A percentile compares a stretch with the other conserved stretches of the same genome.
Conservation (phyloP, 2,329 filamentous ascomycete genomes). For the Epichloe hybrida region DNA sequence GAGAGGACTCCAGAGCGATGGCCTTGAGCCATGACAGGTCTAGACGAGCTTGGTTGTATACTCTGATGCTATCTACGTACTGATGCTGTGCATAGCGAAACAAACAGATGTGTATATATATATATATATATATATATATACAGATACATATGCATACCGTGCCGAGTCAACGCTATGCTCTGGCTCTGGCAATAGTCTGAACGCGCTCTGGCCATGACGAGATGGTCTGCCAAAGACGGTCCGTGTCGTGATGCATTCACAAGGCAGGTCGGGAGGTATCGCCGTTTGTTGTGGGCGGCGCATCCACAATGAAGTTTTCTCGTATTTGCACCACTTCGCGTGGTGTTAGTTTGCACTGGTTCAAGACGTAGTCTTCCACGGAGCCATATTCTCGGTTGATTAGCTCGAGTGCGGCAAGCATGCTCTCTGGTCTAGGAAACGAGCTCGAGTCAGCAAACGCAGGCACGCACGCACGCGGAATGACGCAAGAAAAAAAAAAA, state of each 20-base stretch:
- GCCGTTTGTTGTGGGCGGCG: background rate
- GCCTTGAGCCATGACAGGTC: background rate
- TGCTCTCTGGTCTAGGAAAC: conserved; percentile 26
- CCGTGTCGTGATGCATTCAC: background rate
- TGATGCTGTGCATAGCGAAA: background rate
- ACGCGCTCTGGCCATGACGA: background rate
- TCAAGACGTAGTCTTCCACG: conserved; percentile 47
- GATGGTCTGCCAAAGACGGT: background rate
- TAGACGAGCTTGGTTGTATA: conserved; percentile 1
- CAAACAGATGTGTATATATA: too few relatives aligned
- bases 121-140: too few relatives aligned
- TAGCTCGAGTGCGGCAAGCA: conserved; percentile 37
- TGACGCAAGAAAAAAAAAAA: background rate
- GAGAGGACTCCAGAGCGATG: background rate
- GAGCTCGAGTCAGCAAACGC: too few relatives aligned
- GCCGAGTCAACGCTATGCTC: background rate
- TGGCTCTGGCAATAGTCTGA: background rate
- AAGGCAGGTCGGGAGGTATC: background rate
- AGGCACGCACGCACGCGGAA: too few relatives aligned
- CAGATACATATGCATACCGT: too few relatives aligned
- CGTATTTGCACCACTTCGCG: conserved; percentile 40
- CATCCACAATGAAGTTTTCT: conserved; percentile 31
- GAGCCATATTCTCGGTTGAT: conserved; percentile 48
- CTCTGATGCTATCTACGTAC: background rate
- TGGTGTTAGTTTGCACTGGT: conserved; percentile 42